phyloP scores from a whole-genome alignment of 805 yeast genomes.

The Saccharomycopsis amapae region DNA sequence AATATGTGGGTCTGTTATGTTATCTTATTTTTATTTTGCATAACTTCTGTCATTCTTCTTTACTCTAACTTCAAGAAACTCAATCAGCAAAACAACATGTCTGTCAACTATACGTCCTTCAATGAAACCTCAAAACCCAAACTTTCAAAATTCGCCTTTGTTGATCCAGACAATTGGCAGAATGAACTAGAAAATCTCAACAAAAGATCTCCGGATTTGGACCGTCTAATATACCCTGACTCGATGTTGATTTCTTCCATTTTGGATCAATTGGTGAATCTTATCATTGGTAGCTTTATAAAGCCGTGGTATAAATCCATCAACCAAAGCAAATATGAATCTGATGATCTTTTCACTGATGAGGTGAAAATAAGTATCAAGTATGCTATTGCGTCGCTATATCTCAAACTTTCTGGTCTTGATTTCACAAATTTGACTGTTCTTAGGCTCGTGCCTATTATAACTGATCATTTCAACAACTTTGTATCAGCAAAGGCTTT shows the following conservation, averaged over 20 bases:
- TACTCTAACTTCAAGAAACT: constrained; percentile 17
- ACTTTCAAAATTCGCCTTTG: constrained; percentile 17
- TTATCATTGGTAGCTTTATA: constrained; percentile 47
- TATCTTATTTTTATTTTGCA: constrained; percentile 13
- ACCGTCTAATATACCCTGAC: constrained; percentile 33
- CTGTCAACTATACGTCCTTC: constrained; percentile 9
- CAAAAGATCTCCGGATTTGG: constrained; percentile 5
- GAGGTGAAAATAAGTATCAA: constrained; percentile 40
- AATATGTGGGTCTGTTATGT: constrained; percentile 19
- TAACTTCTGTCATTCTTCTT: constrained; percentile 9
- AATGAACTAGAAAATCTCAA: constrained; percentile 8
- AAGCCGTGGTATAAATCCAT: constrained; percentile 49
- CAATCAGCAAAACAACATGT: constrained; percentile 12
- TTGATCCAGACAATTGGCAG: constrained; percentile 20
- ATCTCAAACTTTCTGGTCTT: constrained; percentile 33
- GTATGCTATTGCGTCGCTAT: constrained; percentile 35
- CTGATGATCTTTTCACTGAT: constrained; percentile 34
- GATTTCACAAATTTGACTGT: constrained; percentile 56
- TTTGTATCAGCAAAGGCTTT: constrained; percentile 38
- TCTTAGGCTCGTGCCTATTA: constrained; percentile 50
- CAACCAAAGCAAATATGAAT: constrained; percentile 25
- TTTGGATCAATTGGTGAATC: constrained; percentile 41
- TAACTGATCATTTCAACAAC: constrained; percentile 55
- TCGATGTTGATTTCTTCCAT: constrained; percentile 48
- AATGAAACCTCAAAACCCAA: constrained; percentile 5